These are phyloP conservation scores for Spergularia bocconei DNA, from an alignment of 148 eudicot species.

Conservation along the genomic window DNA sequence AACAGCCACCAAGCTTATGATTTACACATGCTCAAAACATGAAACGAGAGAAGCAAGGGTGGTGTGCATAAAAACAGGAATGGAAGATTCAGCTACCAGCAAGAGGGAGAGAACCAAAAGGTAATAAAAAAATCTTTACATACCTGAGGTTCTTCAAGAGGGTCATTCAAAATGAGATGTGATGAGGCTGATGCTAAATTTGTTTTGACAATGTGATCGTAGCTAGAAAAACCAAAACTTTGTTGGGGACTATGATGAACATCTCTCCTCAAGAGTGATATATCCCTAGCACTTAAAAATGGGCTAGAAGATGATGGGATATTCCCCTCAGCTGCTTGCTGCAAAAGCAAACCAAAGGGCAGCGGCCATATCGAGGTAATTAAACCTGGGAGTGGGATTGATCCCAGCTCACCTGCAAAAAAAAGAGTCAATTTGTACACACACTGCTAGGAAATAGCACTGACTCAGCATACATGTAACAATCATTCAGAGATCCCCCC, in stretches of 20 bases:
- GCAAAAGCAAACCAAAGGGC: conserved; percentile 90
- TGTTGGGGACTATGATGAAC: conserved; percentile 58
- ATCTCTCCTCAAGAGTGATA: conserved; percentile 55
- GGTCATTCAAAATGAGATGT: conserved; percentile 79
- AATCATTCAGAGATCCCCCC: not conserved
- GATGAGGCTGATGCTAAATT: conserved; percentile 59
- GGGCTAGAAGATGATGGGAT: conserved; percentile 52
- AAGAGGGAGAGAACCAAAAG: not conserved
- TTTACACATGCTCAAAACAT: conserved; percentile 1
- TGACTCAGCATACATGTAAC: not conserved
- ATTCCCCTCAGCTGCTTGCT: conserved; percentile 65
- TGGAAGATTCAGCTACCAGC: not conserved
- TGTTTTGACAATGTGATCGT: conserved; percentile 40
- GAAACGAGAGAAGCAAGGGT: conserved; percentile 12
- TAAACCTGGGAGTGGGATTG: conserved; percentile 65
- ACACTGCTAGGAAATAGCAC: not conserved
- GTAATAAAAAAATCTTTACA: not conserved
- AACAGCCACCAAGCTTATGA: not conserved
- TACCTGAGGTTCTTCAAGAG: conserved; percentile 85
- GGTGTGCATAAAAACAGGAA: not conserved
- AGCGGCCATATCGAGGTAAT: conserved; percentile 90
- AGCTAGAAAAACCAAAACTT: conserved; percentile 30
- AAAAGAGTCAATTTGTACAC: not conserved
- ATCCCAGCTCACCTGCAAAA: conserved; percentile 73
- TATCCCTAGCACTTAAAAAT: conserved; percentile 50